Evolutionary conservation across 192 early-diverging fungal species (phyloP), one percentile per base, ranked within the genome.

Genomic region (Oehlia diaphana): DNA sequence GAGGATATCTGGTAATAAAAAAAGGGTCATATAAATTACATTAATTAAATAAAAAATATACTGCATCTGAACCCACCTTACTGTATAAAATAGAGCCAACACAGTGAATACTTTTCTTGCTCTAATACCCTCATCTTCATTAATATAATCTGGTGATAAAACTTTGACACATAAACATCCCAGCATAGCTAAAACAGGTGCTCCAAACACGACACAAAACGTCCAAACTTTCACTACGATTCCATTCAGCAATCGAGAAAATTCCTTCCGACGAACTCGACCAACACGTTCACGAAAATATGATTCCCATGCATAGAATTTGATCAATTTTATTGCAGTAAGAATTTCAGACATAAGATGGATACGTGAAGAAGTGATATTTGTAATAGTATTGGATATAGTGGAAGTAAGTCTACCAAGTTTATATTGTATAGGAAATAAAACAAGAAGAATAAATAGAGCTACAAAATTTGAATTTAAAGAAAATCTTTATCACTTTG

Each of bases 251-350:
- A 93, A 79, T 66, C 85, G 83, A 8, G 62, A 44, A 78, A 92
- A 86, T 79, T 94, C 93, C 53, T 86, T 81, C n/a, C 72, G 62
- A 10, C 93, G 80, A 16, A 94, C 88, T 12, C 81, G 81, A n/a
- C 74, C 70, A 44, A 93, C 87, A 49, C 90, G 89, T 23, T 90
- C 84, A 62, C 80, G 74, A 77, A 94, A 94, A n/a, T 88, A 88
- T 2, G 82, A 74, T 69, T 94, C 93, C 93, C 93, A 94, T 12
- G 91, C 88, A 80, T 94, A 93, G 74, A 93, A 90, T 79, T 94
- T 94, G 78, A 94, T 91, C 28, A 94, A 82, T 78, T 93, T 94
- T 77, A 94, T 91, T 23, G 91, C 92, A 5, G 91, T 93, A 64
- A 94, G 80, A 49, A 92, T 85, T 81, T 94, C 92, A 0, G 91